Evolutionary conservation across 179 eudicot genomes (phyloP).

Genomic region (Vitellaria paradoxa): DNA sequence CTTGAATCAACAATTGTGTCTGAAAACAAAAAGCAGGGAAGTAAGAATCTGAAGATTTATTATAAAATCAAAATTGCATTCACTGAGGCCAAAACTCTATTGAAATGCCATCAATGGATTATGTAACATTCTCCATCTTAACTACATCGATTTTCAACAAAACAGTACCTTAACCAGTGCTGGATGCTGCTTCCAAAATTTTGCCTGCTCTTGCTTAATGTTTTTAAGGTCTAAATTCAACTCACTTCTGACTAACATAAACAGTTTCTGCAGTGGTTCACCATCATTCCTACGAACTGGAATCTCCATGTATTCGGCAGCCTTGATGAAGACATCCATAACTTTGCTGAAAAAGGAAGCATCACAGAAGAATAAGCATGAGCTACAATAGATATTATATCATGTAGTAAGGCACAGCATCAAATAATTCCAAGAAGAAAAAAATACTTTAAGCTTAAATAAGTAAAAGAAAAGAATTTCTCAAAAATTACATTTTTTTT

Average conservation of each 20-base stretch:
- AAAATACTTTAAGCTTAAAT: not conserved
- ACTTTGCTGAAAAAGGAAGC: conserved; percentile 59
- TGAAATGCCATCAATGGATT: not conserved
- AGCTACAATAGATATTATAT: not conserved
- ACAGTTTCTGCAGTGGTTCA: conserved; percentile 81
- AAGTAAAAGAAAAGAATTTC: not conserved
- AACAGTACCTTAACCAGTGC: conserved; percentile 73
- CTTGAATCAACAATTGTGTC: conserved; percentile 87
- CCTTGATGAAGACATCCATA: conserved; percentile 82
- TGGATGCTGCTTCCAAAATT: conserved; percentile 97
- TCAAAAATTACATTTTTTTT: not conserved
- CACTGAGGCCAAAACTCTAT: not conserved
- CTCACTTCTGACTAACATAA: conserved; percentile 78
- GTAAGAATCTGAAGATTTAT: conserved; percentile 2
- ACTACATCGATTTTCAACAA: not conserved
- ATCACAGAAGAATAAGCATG: conserved; percentile 2
- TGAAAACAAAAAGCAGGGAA: conserved; percentile 28
- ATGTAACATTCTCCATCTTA: not conserved
- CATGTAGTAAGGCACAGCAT: not conserved
- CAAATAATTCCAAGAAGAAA: not conserved
- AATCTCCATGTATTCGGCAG: conserved; percentile 83
- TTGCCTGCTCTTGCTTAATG: conserved; percentile 88
- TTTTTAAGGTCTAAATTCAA: conserved; percentile 83
- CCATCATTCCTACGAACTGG: conserved; percentile 80
- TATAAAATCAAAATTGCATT: conserved; percentile 1